These are phyloP conservation scores for Anthracocystis walkeri DNA, from an alignment of 1,284 basidiomycete genomes.

Conservation along the genomic window DNA sequence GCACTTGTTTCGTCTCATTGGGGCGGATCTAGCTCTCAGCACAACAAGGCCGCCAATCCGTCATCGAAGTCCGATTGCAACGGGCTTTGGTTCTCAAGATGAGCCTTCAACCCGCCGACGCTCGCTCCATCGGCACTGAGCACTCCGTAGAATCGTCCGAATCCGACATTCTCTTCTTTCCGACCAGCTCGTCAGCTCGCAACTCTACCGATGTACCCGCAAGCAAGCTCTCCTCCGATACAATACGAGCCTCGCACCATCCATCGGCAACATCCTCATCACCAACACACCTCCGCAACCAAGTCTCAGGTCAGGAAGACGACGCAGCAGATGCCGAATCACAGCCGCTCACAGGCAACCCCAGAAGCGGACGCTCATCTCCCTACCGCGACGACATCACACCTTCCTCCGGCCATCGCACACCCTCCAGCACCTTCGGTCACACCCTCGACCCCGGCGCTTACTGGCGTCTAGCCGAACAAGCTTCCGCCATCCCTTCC, in stretches of 20 bases:
- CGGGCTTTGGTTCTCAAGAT: slow-evolving; percentile 7
- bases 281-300: slow-evolving; percentile 12
- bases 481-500: slow-evolving; percentile 41
- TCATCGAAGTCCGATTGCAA: not conserved
- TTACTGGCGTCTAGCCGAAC: slow-evolving; percentile 43
- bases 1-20: not conserved
- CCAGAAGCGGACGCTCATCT: slow-evolving; percentile 12
- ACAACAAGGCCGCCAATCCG: not conserved
- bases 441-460: slow-evolving; percentile 38
- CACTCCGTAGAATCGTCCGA: slow-evolving; percentile 32
- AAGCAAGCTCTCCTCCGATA: slow-evolving; percentile 35
- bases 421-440: slow-evolving; percentile 30
- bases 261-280: not conserved
- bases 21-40: not conserved
- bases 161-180: slow-evolving; percentile 47
- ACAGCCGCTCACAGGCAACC: slow-evolving; percentile 25
- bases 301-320: slow-evolving; percentile 15
- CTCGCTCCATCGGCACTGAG: slow-evolving; percentile 27
- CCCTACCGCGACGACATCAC: slow-evolving; percentile 28
- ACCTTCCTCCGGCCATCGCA: slow-evolving; percentile 20
- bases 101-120: slow-evolving; percentile 22
- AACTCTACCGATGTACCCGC: slow-evolving; percentile 23
- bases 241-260: too few relatives aligned
- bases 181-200: slow-evolving; percentile 39
- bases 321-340: slow-evolving; percentile 23